A percentile compares a stretch with the other conserved stretches of the same genome.
phyloP scores from a whole-genome alignment of 129 eudicot species.

The Gnaphalium uliginosum region DNA sequence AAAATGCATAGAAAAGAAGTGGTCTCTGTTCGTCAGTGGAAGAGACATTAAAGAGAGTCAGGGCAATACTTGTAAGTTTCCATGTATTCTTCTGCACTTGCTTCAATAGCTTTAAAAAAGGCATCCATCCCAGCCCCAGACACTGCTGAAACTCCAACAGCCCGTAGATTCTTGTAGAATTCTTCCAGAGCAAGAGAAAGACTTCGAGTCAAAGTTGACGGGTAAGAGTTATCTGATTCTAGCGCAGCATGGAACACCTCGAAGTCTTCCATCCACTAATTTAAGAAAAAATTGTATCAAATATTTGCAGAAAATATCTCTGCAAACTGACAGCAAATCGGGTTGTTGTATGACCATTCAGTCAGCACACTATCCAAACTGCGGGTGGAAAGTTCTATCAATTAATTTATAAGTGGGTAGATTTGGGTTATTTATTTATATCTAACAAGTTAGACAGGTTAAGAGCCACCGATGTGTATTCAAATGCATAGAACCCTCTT shows the following conservation, averaged over 20 bases:
- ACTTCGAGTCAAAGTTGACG: conserved; percentile 82
- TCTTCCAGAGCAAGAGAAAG: conserved; percentile 87
- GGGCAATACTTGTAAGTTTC: conserved; percentile 73
- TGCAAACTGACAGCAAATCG: neutral
- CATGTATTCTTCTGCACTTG: conserved; percentile 94
- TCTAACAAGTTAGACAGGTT: neutral
- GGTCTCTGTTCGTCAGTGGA: neutral
- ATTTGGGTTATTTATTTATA: neutral
- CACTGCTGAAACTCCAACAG: conserved; percentile 97
- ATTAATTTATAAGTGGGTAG: neutral
- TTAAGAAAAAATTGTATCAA: neutral
- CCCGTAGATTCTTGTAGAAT: conserved; percentile 69
- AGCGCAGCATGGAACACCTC: conserved; percentile 89
- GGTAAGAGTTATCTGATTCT: conserved; percentile 78
- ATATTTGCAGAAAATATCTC: neutral
- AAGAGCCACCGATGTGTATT: neutral
- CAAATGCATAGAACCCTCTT: neutral
- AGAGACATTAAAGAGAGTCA: neutral
- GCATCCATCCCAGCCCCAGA: conserved; percentile 89
- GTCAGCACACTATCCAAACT: neutral
- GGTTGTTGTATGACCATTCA: neutral
- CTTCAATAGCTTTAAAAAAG: conserved; percentile 77
- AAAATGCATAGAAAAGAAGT: conserved; percentile 18
- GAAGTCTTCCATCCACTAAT: conserved; percentile 92
- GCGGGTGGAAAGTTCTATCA: neutral